Percentiles rank a stretch among this genome's conserved stretches.
phyloP scores from a whole-genome alignment of 2,329 filamentous ascomycete genomes.

The Ophioceras dolichostomum region DNA sequence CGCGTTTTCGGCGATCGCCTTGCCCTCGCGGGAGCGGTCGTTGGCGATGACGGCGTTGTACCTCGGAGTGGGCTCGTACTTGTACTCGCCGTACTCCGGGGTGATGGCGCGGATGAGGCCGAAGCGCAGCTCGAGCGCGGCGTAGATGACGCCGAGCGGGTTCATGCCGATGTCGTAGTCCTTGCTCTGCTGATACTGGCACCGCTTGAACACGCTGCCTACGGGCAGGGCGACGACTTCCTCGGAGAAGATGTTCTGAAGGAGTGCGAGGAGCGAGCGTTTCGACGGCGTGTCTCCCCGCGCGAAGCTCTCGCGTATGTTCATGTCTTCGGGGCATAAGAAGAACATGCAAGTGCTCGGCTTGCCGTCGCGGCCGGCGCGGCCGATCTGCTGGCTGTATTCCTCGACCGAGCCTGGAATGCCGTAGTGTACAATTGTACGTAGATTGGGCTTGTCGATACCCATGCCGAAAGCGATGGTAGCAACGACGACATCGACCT shows the following conservation, averaged over 20 bases:
- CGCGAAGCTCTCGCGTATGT: constrained; percentile 45
- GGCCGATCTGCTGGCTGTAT: constrained; percentile 45
- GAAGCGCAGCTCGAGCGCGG: constrained; percentile 47
- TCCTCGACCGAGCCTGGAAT: constrained; percentile 39
- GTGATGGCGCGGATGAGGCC: constrained; percentile 42
- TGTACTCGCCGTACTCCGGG: constrained; percentile 43
- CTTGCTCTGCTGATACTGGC: constrained; percentile 28
- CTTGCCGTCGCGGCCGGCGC: constrained; percentile 40
- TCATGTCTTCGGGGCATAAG: constrained; percentile 42
- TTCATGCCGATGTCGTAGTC: constrained; percentile 40
- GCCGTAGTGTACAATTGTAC: constrained; percentile 41
- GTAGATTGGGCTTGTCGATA: constrained; percentile 42
- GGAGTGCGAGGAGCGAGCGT: constrained; percentile 30
- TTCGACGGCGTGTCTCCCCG: constrained; percentile 45
- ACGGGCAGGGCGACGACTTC: constrained; percentile 17
- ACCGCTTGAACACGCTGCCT: constrained; percentile 32
- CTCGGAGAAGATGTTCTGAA: constrained; percentile 37
- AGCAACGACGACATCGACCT: constrained; percentile 34
- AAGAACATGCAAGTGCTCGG: constrained; percentile 36
- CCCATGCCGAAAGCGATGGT: constrained; percentile 51
- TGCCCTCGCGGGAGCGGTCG: constrained; percentile 27
- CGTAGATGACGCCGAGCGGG: constrained; percentile 40
- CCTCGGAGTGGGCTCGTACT: constrained; percentile 24
- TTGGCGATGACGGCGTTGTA: constrained; percentile 18
- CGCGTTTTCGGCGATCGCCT: constrained; percentile 28